Base-by-base conservation (phyloP, 805 yeast species). In the Ascoidea asiatica region DNA sequence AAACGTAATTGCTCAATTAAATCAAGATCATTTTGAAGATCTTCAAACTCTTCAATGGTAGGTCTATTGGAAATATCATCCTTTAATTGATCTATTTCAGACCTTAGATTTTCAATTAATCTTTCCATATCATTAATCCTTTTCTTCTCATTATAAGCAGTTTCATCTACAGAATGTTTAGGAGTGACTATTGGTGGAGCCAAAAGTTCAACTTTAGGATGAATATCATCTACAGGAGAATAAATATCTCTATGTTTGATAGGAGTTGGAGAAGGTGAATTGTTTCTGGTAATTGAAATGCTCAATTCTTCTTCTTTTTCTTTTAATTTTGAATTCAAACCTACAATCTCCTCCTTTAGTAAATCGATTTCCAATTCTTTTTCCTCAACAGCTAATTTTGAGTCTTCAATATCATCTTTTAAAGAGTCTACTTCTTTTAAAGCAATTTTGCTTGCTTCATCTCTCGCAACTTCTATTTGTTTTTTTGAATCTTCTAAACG, bases 21-120 rank as follows among this genome's bases (percentile, higher is more conserved):
- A 20, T 69, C 71, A 43, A 70, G 53, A 46, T 69, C 72, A 38
- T 70, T 69, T 48, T 70, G 72, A 5, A 71, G 57, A 43, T 70
- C 73, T 5, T 64, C 58, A 19, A 69, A 48, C 50, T 70, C 72
- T 11, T 63, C 65, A 36, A 61, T 54, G 0, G 70, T 57, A 1
- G 75, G 75, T 44, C 74, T 54, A 43, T 56, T 50, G 8, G 59
- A 61, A 4, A 59, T 38, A 42, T 58, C 56, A 13, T 50, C 47
- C 43, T 53, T 54, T 39, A 61, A 48, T 7, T 42, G 40, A 8
- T 46, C 41, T 19, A 50, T 49, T 35, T 56, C 59, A 5, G 11
- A 6, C 11, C 11, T 23, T 11, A 23, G 6, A 7, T 23, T 23
- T 23, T 23, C 33, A 7, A 11, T 23, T 11, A 7, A 6, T 7